These are phyloP conservation scores for Sicyos edulis DNA, from an alignment of 306 rosid genomes.

Conservation along the genomic window DNA sequence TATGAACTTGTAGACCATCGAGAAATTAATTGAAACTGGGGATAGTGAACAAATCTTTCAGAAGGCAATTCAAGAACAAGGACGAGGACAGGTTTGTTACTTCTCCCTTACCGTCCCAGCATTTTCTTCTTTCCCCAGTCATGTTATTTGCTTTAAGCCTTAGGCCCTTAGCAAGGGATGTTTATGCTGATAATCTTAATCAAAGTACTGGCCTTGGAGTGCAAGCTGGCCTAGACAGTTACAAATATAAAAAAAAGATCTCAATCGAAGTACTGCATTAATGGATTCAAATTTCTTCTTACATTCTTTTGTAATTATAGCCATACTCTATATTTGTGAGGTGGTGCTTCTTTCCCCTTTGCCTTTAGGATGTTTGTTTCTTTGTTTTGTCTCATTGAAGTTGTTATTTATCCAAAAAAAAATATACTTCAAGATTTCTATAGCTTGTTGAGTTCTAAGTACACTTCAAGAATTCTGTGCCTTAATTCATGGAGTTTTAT, in stretches of 20 bases:
- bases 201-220: too few relatives aligned
- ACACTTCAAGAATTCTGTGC: background rate
- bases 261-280: background rate
- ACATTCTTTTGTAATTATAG: too few relatives aligned
- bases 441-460: too few relatives aligned
- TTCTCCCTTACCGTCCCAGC: constrained; percentile 8
- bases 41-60: constrained; percentile 90
- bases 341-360: too few relatives aligned
- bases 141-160: background rate
- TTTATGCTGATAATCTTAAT: background rate
- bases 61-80: constrained; percentile 94
- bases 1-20: constrained; percentile 71
- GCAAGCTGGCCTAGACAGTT: too few relatives aligned
- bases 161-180: background rate
- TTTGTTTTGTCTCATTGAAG: too few relatives aligned
- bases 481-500: background rate
- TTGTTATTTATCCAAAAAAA: too few relatives aligned
- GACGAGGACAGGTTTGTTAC: constrained; percentile 79
- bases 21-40: constrained; percentile 91
- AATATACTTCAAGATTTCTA: too few relatives aligned
- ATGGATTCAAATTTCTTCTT: background rate
- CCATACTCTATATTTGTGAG: too few relatives aligned
- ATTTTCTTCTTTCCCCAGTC: background rate
- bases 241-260: too few relatives aligned
- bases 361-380: too few relatives aligned